Base-by-base conservation (phyloP, 495 filamentous ascomycete genomes). In the Lentithecium fluviatile region DNA sequence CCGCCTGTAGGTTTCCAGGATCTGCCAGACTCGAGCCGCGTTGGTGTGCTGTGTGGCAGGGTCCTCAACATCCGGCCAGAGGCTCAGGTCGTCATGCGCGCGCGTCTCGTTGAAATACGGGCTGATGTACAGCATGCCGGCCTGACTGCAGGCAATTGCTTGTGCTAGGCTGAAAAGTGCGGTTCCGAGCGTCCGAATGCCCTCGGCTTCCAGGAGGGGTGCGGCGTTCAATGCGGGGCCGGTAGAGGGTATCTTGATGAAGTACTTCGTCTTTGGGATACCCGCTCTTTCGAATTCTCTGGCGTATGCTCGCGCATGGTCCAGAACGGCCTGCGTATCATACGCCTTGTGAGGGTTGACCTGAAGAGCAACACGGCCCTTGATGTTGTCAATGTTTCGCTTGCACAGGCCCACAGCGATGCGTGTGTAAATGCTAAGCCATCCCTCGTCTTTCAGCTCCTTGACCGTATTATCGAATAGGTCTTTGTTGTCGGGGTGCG, bases 201-300 rank as follows among this genome's bases (percentile, higher is more conserved):
- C 52, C 23, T 55, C 52, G 38, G 52, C 52, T 21, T 55, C 52
- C 13, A 55, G 38, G 3, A 8, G 12, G 12, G 52, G 52, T 25
- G 37, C 52, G 25, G 52, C 52, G 21, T 55, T 55, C 36, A 55
- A 26, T 43, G 52, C 52, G 12, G 52, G 52, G 10, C 52, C 52
- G 12, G 52, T 55, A 10, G 34, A 43, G 7, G 52, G 52, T 6
- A 55, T 55, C 23, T 55, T 55, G 52, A 55, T 55, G 37, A 55
- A 55, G 34, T 55, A 55, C 52, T 26, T 55, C n/a, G 52, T 43
- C 38, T 55, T 42, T n/a, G 52, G 52, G 37, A 55, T 55, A 3
- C 52, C 52, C 6, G 52, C 52, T 23, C 52, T 34, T 37, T 55
- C 52, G 37, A 55, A 55, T 26, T 55, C 52, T 15, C 23, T 37